Percentiles rank a stretch among this genome's conserved stretches.
These are phyloP conservation scores for Rhytidiadelphus loreus DNA, from an alignment of 225 moss, liverwort and hornwort genomes.

Conservation along the genomic window DNA sequence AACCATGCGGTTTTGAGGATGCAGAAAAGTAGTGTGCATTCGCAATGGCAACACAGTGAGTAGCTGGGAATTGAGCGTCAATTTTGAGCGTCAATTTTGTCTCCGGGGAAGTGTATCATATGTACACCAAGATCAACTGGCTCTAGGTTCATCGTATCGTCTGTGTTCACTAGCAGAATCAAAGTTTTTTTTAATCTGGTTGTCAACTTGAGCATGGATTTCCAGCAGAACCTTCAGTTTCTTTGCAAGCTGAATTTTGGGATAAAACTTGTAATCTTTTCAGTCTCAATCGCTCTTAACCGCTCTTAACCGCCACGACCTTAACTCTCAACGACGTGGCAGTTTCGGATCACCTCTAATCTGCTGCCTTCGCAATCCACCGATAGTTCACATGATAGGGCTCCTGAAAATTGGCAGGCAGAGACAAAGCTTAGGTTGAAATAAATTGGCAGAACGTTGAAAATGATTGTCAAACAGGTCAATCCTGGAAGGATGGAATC, in stretches of 20 bases:
- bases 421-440: not conserved
- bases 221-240: not conserved
- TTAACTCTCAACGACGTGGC: not conserved
- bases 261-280: not conserved
- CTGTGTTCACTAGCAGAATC: not conserved
- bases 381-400: not conserved
- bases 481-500: not conserved
- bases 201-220: not conserved
- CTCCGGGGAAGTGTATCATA: not conserved
- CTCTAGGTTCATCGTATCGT: not conserved
- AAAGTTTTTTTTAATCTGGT: not conserved
- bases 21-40: not conserved
- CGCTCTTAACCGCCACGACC: not conserved
- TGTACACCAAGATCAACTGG: not conserved
- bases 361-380: not conserved
- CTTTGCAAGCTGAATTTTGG: not conserved
- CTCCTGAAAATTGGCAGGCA: not conserved
- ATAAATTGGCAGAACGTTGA: not conserved
- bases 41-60: constrained; percentile 12
- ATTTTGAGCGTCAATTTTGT: constrained; percentile 5
- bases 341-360: not conserved
- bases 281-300: no score
- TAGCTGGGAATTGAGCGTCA: not conserved
- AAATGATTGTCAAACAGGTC: not conserved
- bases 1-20: not conserved